Conservation (phyloP, 768 basidiomycete species). For the Albatrellus ellisii region DNA sequence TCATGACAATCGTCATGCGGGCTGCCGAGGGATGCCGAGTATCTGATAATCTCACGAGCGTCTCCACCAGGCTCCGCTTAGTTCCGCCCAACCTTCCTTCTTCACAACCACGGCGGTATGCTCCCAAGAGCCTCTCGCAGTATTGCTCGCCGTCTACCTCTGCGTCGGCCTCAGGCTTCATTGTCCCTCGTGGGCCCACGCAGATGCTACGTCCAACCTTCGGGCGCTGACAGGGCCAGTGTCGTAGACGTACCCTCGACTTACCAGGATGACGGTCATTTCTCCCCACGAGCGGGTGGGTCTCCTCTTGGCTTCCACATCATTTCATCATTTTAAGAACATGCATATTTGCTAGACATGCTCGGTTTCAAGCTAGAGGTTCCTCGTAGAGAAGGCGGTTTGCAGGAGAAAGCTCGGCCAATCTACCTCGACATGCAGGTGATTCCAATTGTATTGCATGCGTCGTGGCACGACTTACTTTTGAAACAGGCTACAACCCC, state of each 20-base stretch:
- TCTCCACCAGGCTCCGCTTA: not conserved
- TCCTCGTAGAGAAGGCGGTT: slow-evolving; percentile 41
- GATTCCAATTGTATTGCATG: slow-evolving; percentile 13
- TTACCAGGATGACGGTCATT: slow-evolving; percentile 56
- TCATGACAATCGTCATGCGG: too few relatives aligned
- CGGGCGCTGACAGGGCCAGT: slow-evolving; percentile 69
- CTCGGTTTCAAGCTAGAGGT: slow-evolving; percentile 74
- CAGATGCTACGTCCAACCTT: slow-evolving; percentile 68
- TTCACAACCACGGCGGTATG: slow-evolving; percentile 30
- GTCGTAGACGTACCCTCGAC: slow-evolving; percentile 70
- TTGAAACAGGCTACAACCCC: slow-evolving; percentile 81
- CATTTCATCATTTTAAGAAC: not conserved
- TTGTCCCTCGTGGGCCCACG: slow-evolving; percentile 14
- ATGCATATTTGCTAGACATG: slow-evolving; percentile 46
- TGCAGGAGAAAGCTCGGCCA: slow-evolving; percentile 58
- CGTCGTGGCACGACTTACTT: not conserved
- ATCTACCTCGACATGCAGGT: slow-evolving; percentile 99
- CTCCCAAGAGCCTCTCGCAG: slow-evolving; percentile 39
- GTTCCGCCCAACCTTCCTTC: not conserved
- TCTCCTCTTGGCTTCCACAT: not conserved
- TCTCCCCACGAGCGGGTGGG: slow-evolving; percentile 58
- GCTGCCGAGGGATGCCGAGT: too few relatives aligned
- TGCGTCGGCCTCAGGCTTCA: slow-evolving; percentile 17
- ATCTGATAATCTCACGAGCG: slow-evolving; percentile 9
- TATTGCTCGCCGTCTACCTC: slow-evolving; percentile 17